phyloP scores from a whole-genome alignment of 2,329 filamentous ascomycete species.

The Fusarium sp. region DNA sequence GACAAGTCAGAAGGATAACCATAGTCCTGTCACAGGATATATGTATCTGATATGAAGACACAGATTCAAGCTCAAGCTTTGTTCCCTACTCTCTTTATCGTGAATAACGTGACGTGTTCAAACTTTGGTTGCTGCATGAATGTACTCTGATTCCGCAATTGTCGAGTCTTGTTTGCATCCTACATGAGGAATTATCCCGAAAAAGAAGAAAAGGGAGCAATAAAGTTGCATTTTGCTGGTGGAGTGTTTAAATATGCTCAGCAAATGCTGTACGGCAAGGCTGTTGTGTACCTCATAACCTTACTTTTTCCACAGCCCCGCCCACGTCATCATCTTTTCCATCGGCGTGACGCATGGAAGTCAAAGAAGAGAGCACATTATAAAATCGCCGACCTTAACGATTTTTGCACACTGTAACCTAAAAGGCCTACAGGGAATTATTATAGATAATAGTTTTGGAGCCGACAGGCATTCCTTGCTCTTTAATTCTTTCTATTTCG shows the following conservation, averaged over 20 bases:
- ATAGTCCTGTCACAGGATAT: neutral
- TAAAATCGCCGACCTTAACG: neutral
- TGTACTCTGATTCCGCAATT: neutral
- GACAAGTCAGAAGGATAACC: neutral
- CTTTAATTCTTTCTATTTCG: neutral
- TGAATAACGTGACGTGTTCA: neutral
- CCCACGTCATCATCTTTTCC: constrained; percentile 2
- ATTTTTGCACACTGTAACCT: neutral
- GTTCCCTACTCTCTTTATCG: neutral
- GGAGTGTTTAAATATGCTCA: neutral
- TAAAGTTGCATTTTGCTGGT: neutral
- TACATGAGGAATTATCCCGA: neutral
- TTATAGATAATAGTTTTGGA: neutral
- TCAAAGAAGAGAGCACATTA: neutral
- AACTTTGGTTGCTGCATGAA: neutral
- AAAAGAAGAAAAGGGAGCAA: too few species aligned
- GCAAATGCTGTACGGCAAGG: neutral
- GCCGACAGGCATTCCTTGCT: neutral
- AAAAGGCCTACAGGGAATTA: neutral
- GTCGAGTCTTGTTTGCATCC: neutral
- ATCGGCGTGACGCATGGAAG: neutral
- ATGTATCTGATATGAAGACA: constrained; percentile 27
- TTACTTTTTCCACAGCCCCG: neutral
- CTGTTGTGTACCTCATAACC: neutral
- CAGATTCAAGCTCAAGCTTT: constrained; percentile 24